These are phyloP conservation scores for Trichosporon asahii DNA, from an alignment of 1,284 basidiomycete species.

Conservation along the genomic window DNA sequence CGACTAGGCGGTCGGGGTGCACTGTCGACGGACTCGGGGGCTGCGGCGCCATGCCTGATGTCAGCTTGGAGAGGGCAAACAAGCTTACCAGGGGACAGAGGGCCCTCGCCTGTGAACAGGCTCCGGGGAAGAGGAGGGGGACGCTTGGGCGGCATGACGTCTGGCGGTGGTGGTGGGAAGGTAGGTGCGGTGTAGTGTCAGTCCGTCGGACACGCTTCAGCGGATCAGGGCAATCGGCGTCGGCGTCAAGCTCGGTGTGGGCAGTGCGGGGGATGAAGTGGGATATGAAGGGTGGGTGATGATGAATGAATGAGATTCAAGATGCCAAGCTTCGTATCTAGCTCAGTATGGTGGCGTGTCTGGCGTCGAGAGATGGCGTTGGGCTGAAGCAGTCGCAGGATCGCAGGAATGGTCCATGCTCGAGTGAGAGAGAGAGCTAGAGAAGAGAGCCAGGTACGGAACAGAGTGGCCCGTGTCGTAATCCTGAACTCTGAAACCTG, in stretches of 20 bases:
- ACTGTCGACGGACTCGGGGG: constrained; percentile 40
- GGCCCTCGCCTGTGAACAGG: constrained; percentile 39
- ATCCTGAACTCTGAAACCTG: constrained; percentile 4
- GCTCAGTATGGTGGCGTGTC: not conserved
- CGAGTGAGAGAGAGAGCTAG: no score
- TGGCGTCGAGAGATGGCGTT: not conserved
- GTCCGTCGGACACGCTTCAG: not conserved
- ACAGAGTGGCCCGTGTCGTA: not conserved
- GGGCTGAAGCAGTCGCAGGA: no score
- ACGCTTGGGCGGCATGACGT: constrained; percentile 38
- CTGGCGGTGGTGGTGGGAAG: not conserved
- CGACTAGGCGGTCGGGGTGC: constrained; percentile 42
- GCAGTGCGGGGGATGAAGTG: not conserved
- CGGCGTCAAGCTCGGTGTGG: not conserved
- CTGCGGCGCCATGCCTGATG: constrained; percentile 32
- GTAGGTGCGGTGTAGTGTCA: not conserved
- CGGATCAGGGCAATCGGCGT: not conserved
- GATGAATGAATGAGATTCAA: not conserved
- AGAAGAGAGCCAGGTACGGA: no score
- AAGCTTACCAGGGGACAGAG: constrained; percentile 39
- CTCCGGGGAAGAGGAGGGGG: constrained; percentile 42
- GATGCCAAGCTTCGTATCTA: not conserved
- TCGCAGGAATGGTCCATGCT: no score
- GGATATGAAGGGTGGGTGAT: not conserved
- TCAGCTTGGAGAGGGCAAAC: not conserved